These are phyloP conservation scores for Penicillium bovifimosum DNA, from an alignment of 495 filamentous ascomycete species.

Conservation along the genomic window DNA sequence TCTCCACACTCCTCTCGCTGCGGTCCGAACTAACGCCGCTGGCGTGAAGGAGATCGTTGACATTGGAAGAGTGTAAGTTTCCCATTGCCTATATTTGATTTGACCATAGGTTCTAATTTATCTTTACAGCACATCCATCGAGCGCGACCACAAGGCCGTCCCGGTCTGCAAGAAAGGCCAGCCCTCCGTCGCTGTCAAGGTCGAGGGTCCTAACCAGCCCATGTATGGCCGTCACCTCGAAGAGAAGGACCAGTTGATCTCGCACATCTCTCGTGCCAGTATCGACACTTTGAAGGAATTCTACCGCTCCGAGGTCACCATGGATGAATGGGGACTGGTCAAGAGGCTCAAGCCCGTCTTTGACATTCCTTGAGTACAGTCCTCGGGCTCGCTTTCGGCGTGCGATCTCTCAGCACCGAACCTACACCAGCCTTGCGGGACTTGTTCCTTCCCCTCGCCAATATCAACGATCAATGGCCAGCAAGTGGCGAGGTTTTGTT, in stretches of 20 bases:
- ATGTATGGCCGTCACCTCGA: conserved; percentile 93
- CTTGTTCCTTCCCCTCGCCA: not conserved
- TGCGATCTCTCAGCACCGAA: not conserved
- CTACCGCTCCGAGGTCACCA: conserved; percentile 82
- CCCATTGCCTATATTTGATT: not conserved
- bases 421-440: conserved; percentile 2
- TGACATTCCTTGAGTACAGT: conserved; percentile 63
- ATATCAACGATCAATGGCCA: not conserved
- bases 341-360: conserved; percentile 93
- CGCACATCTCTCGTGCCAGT: conserved; percentile 73
- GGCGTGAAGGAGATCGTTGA: conserved; percentile 74
- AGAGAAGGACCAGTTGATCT: conserved; percentile 86
- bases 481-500: conserved; percentile 5
- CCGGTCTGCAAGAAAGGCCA: conserved; percentile 89
- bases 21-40: conserved; percentile 70
- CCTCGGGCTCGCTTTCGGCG: not conserved
- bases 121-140: conserved; percentile 72
- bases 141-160: conserved; percentile 95
- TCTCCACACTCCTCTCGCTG: conserved; percentile 82
- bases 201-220: conserved; percentile 92
- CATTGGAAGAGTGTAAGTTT: conserved; percentile 90
- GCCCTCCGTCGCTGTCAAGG: conserved; percentile 94
- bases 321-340: conserved; percentile 88
- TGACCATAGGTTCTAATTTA: not conserved
- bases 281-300: conserved; percentile 97